Evolutionary conservation across 345 rosid species (phyloP), one percentile per base, ranked within the genome.

Genomic region (Eucalyptus marginata): DNA sequence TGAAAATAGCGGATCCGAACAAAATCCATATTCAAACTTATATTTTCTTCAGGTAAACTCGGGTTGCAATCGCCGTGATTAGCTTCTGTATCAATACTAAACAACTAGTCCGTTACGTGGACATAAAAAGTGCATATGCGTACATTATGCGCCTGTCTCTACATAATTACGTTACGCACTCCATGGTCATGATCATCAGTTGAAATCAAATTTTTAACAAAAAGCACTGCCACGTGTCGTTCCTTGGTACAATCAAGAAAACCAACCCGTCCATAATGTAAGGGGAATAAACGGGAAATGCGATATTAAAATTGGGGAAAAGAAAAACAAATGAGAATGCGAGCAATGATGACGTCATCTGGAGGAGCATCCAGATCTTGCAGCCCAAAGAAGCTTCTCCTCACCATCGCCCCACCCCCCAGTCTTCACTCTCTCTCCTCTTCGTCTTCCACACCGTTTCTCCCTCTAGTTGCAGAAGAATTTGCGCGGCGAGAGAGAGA

Each of bases 291-390:
- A 76, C 47, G 84, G 7, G 29, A 43, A 22, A 20, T 10, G 4
- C 27, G 47, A 76, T 40, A 40, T 20, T 6, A 76, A 40, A 76
- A 76, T 62, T 27, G 31, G 31, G 4, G 84, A 22, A 76, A 11
- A 76, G 4, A 40, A 17, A 36, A 20, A 76, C 5, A 12, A 11
- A 76, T 2, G 5, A 8, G 46, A 9, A 71, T 64, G 76, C 40
- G 29, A 11, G 27, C 47, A 10, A 40, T 87, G 91, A 50, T 92
- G 92, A 95, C 93, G 91, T 95, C 94, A 93, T 90, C 93, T 71
- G 86, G 16, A 31, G 59, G 93, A 89, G 96, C 93, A 93, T 94
- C 93, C 93, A 94, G 97, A 95, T 96, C 97, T 95, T 88, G 95
- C 92, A 91, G 92, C 90, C 89, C 87, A 94, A 91, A 93, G 95